Conservation (phyloP, 495 filamentous ascomycete genomes). For the Hypoxylon fuscum region DNA sequence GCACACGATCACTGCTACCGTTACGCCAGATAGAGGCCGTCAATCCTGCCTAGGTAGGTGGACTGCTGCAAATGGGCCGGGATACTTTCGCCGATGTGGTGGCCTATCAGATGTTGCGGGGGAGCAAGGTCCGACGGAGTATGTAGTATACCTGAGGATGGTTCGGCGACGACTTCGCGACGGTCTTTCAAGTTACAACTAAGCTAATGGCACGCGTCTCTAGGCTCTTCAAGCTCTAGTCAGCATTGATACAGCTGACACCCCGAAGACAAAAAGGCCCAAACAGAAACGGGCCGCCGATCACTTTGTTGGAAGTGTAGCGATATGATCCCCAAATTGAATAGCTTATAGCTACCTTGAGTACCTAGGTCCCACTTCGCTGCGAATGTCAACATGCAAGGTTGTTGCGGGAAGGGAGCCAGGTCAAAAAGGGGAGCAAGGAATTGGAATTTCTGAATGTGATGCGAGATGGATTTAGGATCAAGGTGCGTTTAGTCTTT, state of each 20-base stretch:
- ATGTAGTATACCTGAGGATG: constrained; percentile 2
- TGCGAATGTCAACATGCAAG: constrained; percentile 20
- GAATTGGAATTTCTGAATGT: constrained; percentile 11
- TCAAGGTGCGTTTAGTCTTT: constrained; percentile 15
- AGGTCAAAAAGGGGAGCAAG: constrained; percentile 9
- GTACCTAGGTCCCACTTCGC: constrained; percentile 20
- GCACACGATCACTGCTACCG: not conserved
- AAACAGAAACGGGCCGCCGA: constrained; percentile 1
- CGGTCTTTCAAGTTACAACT: not conserved
- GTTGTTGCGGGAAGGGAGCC: constrained; percentile 22
- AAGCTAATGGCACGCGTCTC: not conserved
- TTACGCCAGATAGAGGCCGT: constrained; percentile 1
- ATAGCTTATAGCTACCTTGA: not conserved
- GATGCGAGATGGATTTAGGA: constrained; percentile 11
- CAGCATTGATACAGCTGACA: constrained; percentile 7
- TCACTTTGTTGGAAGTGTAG: constrained; percentile 5
- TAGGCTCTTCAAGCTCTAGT: not conserved
- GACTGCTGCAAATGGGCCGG: constrained; percentile 1
- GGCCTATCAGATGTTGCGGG: constrained; percentile 14
- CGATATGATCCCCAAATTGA: constrained; percentile 8
- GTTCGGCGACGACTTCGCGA: constrained; percentile 3
- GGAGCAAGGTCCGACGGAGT: constrained; percentile 2
- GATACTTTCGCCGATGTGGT: not conserved
- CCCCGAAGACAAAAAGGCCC: not conserved
- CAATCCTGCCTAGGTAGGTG: not conserved